Conservation (phyloP, 2,329 filamentous ascomycete species). For the Ophiostoma angusticollis region DNA sequence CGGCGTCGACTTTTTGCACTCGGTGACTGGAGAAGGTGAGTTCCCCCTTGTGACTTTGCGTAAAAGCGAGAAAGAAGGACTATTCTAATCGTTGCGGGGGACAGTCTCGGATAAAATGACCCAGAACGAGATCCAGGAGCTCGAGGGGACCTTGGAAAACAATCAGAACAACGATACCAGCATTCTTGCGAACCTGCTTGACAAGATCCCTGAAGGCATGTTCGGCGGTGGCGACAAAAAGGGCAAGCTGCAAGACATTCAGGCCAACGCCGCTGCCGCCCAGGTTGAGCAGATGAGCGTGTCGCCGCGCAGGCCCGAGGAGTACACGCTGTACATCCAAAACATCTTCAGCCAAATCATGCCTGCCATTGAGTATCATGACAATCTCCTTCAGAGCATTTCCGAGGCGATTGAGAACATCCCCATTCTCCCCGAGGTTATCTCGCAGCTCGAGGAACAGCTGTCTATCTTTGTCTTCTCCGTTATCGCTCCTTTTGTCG, state of each 20-base stretch:
- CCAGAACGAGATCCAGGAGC: conserved; percentile 79
- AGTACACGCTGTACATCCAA: conserved; percentile 65
- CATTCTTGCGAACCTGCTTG: conserved; percentile 64
- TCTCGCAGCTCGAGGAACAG: conserved; percentile 79
- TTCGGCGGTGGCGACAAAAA: conserved; percentile 66
- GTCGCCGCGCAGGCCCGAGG: conserved; percentile 69
- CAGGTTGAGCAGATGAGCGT: conserved; percentile 65
- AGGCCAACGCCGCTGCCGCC: conserved; percentile 59
- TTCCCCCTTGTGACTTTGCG: not conserved
- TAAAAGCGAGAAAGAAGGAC: not conserved
- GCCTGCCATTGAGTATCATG: conserved; percentile 83
- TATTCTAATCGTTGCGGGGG: too few species aligned
- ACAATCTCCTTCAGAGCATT: conserved; percentile 72
- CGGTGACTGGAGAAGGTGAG: conserved; percentile 57
- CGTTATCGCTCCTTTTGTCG: conserved; percentile 75
- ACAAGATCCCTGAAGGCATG: conserved; percentile 69
- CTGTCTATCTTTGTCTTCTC: conserved; percentile 83
- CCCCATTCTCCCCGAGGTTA: conserved; percentile 68
- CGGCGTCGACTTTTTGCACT: conserved; percentile 87
- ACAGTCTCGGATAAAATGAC: conserved; percentile 74
- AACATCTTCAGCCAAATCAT: conserved; percentile 68
- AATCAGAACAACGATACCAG: conserved; percentile 54
- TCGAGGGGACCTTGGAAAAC: conserved; percentile 68
- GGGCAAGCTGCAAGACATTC: conserved; percentile 64
- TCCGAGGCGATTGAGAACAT: conserved; percentile 70